Evolutionary conservation across 495 filamentous ascomycete species (phyloP), one percentile per base, ranked within the genome.

Genomic region (Cudoniella acicularis): DNA sequence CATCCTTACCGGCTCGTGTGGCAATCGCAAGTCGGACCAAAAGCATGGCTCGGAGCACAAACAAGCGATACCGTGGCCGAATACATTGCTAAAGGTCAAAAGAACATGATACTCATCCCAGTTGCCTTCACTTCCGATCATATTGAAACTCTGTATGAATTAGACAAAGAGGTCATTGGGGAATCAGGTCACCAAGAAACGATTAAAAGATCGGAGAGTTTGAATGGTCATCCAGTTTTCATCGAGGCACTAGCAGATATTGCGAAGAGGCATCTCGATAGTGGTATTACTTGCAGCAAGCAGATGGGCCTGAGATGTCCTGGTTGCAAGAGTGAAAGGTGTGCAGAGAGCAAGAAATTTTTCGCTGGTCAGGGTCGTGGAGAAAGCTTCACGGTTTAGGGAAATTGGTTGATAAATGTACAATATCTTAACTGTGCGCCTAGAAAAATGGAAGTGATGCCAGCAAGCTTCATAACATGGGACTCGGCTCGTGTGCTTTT

Each of bases 91-190:
- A 91, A 94, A 69, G 93, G 92, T 1, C 88, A 96, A 68, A 93
- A 87, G 25, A 90, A 99, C 67, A 76, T 99, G 25, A 78, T 97
- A 6, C 79, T 99, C 2, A 91, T 99, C 59, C 95, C 95, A 1
- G 94, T 99, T 57, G 95, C 95, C 10, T 99, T 99, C 68, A 99
- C 95, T 1, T 94, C 89, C 51, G 95, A 99, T 65, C 95, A 99
- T 67, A 99, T 99, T 64, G 95, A 99, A 73, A 99, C 95, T 1
- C 79, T 99, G 1, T 96, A 87, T 69, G 95, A 99, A 75, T 78
- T 99, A 49, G 95, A 99, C 68, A 79, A 92, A 59, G 95, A 99
- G 71, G 89, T 99, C 36, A 98, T 98, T 67, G 87, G 91, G 27
- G 92, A 96, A 65, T 88, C 88, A 3, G 89, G 90, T 23, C 84